Base-by-base conservation (phyloP, 169 alveolate genomes). In the Sarcocystis neurona region DNA sequence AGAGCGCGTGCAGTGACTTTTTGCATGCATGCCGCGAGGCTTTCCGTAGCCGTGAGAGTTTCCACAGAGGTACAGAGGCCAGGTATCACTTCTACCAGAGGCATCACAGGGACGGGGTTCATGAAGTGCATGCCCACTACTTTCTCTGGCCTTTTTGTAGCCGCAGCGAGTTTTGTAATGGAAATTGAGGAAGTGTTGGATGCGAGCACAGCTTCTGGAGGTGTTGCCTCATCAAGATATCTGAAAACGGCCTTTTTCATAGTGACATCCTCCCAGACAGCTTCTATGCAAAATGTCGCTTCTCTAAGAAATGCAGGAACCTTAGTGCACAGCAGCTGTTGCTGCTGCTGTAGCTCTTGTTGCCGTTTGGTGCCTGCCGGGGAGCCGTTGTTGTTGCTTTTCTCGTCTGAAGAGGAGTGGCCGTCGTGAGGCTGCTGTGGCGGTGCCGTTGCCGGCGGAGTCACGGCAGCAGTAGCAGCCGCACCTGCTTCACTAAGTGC, bases 101-200 rank as follows among this genome's bases (percentile, higher is more conserved):
- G 94, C 99, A 96, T 97, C 41, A 95, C 97, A 39, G 98, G 98
- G 27, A 97, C 98, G 23, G 98, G 99, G 89, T 94, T 94, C 98
- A 97, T 96, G 90, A 97, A 97, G 90, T 96, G 99, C 97, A 95
- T 95, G 80, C 99, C 99, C 85, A 92, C 93, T n/a, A 95, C 89
- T 32, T 93, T 80, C 39, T 92, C 90, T 74, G 97, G 96, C 85
- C 96, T 88, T 32, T 93, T 43, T 20, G 97, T 95, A 34, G 90
- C 77, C 1, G 97, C 93, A 0, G 98, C 98, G 30, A 97, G 86
- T 91, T 97, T 96, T 2, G 98, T 94, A 34, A 96, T 95, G 48
- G 97, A 94, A 72, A 96, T 94, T 27, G 97, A 93, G 41, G 97
- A 94, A 2, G 98, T 97, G 68, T 96, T 97, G 39, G 96, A 92